Conservation (phyloP, 192 early-diverging fungal genomes). For the Podila horticola region DNA sequence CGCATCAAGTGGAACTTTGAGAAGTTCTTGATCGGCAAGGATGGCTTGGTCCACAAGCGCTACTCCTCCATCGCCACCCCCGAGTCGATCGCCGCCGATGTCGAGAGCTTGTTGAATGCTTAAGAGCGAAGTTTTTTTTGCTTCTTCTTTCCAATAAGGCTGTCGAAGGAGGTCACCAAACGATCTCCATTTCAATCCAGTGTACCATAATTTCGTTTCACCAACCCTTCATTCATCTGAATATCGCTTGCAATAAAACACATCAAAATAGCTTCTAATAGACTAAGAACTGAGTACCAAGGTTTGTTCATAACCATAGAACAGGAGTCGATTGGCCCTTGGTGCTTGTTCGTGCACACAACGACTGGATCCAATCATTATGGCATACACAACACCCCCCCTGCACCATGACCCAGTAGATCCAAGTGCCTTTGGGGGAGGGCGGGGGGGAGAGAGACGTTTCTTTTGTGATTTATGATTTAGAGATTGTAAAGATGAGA, state of each 20-base stretch:
- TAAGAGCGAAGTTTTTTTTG: background rate
- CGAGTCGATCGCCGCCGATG: constrained; percentile 62
- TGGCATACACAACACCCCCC: no score
- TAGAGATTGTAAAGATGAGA: background rate
- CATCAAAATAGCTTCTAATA: background rate
- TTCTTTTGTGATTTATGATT: background rate
- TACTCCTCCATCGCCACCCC: constrained; percentile 75
- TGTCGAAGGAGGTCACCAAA: background rate
- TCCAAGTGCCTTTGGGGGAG: background rate
- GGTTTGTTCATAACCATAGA: no score
- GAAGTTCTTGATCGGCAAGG: constrained; percentile 79
- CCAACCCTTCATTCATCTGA: background rate
- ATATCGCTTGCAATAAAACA: constrained; percentile 1
- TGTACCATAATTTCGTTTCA: no score
- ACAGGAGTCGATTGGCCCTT: no score
- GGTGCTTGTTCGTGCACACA: background rate
- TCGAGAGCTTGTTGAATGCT: constrained; percentile 63
- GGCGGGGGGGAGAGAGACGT: no score
- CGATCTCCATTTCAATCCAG: no score
- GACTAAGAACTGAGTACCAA: no score
- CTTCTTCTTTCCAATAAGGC: background rate
- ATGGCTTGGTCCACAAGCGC: constrained; percentile 73
- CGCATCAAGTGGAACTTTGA: constrained; percentile 90
- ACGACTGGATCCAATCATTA: background rate
- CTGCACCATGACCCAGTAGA: no score